Evolutionary conservation across 257 asterid genomes (phyloP).

Genomic region (Solanum virginianum): DNA sequence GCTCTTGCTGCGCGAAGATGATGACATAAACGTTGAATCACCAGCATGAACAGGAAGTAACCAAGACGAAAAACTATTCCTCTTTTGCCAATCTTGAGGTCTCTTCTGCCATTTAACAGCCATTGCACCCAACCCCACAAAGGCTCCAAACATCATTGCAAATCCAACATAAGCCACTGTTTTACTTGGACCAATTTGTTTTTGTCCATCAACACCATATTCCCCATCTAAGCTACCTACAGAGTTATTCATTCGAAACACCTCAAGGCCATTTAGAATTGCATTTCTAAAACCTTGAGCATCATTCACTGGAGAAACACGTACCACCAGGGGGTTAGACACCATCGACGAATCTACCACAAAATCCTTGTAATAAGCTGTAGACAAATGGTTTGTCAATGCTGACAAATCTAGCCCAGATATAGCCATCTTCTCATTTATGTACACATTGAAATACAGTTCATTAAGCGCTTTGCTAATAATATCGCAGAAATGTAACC

Average conservation of each 20-base stretch:
- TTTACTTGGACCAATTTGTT: conserved; percentile 6
- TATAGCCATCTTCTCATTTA: conserved; percentile 7
- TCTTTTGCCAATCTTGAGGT: conserved; percentile 15
- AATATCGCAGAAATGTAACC: conserved; percentile 9
- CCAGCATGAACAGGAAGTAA: conserved; percentile 30
- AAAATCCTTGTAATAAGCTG: conserved; percentile 49
- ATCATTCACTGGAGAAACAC: conserved; percentile 46
- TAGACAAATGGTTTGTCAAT: conserved; percentile 25
- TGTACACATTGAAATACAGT: conserved; percentile 11
- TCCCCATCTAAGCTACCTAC: conserved; percentile 60
- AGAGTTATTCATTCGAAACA: conserved; percentile 54
- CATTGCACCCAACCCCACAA: conserved; percentile 16
- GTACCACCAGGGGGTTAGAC: conserved; percentile 29
- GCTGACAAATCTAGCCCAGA: conserved; percentile 39
- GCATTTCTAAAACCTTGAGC: conserved; percentile 42
- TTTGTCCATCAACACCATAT: conserved; percentile 31
- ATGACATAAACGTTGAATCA: conserved; percentile 26
- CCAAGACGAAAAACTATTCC: conserved; percentile 15
- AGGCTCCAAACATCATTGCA: conserved; percentile 17
- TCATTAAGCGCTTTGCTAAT: conserved; percentile 10
- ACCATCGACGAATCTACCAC: conserved; percentile 50
- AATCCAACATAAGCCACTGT: conserved; percentile 12
- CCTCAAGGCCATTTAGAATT: conserved; percentile 54
- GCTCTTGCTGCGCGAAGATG: conserved; percentile 36
- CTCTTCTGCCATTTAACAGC: conserved; percentile 14